Evolutionary conservation across 2,329 filamentous ascomycete species (phyloP).

Genomic region (Samsoniella hepiali): DNA sequence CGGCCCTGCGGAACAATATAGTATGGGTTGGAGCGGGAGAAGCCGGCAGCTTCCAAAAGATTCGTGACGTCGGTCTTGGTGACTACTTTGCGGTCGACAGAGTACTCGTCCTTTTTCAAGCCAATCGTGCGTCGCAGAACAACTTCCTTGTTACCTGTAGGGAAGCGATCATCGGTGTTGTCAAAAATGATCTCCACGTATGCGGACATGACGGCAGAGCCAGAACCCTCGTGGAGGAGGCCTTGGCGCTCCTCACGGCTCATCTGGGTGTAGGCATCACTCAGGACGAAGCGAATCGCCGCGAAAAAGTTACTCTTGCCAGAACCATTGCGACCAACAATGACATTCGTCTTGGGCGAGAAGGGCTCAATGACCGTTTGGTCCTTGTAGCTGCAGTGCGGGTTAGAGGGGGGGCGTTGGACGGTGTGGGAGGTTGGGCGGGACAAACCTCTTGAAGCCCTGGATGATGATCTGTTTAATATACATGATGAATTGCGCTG

Average conservation of each 20-base stretch:
- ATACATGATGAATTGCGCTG: conserved; percentile 65
- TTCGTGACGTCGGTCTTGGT: conserved; percentile 95
- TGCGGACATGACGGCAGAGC: conserved; percentile 97
- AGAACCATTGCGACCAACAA: conserved; percentile 97
- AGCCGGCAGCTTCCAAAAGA: conserved; percentile 90
- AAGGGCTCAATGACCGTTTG: conserved; percentile 98
- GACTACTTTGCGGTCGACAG: conserved; percentile 92
- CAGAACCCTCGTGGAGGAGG: conserved; percentile 95
- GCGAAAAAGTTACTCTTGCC: conserved; percentile 99
- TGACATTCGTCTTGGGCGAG: conserved; percentile 95
- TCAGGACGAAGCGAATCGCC: conserved; percentile 95
- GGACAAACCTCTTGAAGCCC: conserved; percentile 89
- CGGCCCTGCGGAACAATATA: conserved; percentile 98
- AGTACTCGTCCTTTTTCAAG: conserved; percentile 97
- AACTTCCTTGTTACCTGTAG: conserved; percentile 86
- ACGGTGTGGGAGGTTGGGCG: background rate
- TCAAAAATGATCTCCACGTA: conserved; percentile 99
- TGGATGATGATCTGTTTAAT: conserved; percentile 99
- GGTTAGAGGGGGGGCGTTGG: conserved; percentile 24
- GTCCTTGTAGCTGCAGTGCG: conserved; percentile 81
- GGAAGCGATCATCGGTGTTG: conserved; percentile 93
- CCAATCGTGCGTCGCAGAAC: conserved; percentile 92
- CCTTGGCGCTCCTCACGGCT: conserved; percentile 93
- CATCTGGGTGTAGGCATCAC: conserved; percentile 96
- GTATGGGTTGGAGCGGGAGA: conserved; percentile 96